Base-by-base conservation (phyloP, 2,329 filamentous ascomycete genomes). In the Penicillium expansum region DNA sequence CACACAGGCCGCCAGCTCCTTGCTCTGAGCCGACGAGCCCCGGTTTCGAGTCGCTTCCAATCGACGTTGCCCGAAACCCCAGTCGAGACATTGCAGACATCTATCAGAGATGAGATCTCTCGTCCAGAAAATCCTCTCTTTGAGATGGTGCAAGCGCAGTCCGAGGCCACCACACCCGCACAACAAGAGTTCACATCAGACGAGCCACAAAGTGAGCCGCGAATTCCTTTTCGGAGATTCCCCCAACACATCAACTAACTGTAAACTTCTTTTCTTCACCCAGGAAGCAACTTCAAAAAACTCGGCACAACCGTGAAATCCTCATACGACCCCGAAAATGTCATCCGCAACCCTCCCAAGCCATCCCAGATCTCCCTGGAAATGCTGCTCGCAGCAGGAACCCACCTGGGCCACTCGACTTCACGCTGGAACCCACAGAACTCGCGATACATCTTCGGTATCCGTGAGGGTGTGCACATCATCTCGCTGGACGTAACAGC, bases 381-480 rank as follows among this genome's bases (percentile, higher is more conserved):
- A 79, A 83, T 96, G 60, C 85, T 99, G 61, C 87, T 96, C 80
- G 90, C 92, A 44, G 86, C 88, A 32, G 91, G 96, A 77, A 86
- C 86, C 53, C 92, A 96, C 77, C 86, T 97, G 74, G 94, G 94
- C 61, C 94, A 99, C 77, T 85, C 90, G 69, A 93, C 89, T 0
- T 90, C 90, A 60, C 83, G 92, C 48, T 99, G 94, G 94, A 96
- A 99, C 77, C 92, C 94, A 11, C 87, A 86, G 51, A 99, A 97
- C 78, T 88, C 92, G 62, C 85, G 90, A 64, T 97, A 97, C 78
- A 97, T 99, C 72, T 92, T 90, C 73, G 94, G 94, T 67, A 85
- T 96, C 60, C 84, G 94, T 43, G 84, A 94, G 65, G 91, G 89
- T 16, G 87, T 96, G 59, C 93, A 97, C 77, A 92, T 99, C 72